Conservation (phyloP, 2,329 filamentous ascomycete species). For the Coniochaeta hoffmannii region DNA sequence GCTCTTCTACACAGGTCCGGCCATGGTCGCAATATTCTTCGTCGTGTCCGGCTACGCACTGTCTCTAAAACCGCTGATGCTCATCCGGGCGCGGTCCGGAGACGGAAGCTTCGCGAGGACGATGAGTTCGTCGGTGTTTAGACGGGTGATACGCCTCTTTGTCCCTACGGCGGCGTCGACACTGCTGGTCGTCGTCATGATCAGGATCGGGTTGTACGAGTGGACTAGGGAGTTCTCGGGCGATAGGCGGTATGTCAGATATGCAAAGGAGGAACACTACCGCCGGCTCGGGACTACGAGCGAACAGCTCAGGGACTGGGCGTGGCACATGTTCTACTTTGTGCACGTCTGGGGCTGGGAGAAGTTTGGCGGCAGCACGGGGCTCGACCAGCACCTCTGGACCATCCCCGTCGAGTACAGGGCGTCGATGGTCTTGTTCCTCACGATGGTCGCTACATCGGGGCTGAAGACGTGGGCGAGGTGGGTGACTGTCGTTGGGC, state of each 20-base stretch:
- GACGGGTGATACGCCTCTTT: slow-evolving; percentile 43
- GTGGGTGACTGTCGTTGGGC: slow-evolving; percentile 29
- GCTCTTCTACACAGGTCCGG: slow-evolving; percentile 46
- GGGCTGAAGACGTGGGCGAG: slow-evolving; percentile 35
- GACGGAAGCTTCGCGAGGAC: slow-evolving; percentile 31
- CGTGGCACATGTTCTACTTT: slow-evolving; percentile 38
- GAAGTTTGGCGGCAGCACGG: slow-evolving; percentile 37
- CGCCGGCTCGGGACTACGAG: slow-evolving; percentile 25
- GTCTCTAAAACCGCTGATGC: slow-evolving; percentile 43
- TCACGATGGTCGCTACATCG: slow-evolving; percentile 42
- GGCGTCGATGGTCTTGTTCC: slow-evolving; percentile 50
- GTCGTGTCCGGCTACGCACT: slow-evolving; percentile 56
- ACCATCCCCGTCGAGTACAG: slow-evolving; percentile 56
- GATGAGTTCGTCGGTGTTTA: slow-evolving; percentile 43
- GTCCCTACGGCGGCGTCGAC: slow-evolving; percentile 44
- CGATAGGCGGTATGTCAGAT: slow-evolving; percentile 35
- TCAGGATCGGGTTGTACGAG: slow-evolving; percentile 40
- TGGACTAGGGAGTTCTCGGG: slow-evolving; percentile 37
- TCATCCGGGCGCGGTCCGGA: slow-evolving; percentile 19
- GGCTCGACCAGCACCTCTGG: slow-evolving; percentile 53
- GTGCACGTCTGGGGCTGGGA: slow-evolving; percentile 45
- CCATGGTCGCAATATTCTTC: slow-evolving; percentile 55
- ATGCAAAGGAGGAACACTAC: slow-evolving; percentile 42
- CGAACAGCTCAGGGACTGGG: slow-evolving; percentile 39
- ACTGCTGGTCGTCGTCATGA: slow-evolving; percentile 34